phyloP scores from a whole-genome alignment of 306 rosid species.

The Trifolium repens region DNA sequence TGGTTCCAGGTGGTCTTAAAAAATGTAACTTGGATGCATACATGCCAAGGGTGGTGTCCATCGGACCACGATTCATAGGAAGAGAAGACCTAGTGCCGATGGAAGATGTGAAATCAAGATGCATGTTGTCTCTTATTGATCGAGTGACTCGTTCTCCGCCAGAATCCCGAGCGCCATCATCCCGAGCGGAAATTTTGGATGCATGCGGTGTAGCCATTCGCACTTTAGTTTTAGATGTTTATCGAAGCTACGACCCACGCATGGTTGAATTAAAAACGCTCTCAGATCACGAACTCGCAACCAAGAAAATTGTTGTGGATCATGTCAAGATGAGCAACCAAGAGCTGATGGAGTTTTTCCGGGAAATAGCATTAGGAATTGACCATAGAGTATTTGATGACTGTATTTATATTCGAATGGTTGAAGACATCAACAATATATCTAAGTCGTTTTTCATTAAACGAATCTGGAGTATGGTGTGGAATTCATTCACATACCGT shows the following conservation, averaged over 20 bases:
- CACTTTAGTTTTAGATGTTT: not conserved
- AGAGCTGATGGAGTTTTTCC: not conserved
- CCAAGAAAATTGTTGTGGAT: not conserved
- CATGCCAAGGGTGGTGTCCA: slow-evolving; percentile 24
- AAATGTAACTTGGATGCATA: slow-evolving; percentile 15
- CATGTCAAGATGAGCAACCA: not conserved
- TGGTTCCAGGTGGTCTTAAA: slow-evolving; percentile 12
- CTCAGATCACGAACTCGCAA: not conserved
- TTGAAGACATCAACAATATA: not conserved
- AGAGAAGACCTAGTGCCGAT: not conserved
- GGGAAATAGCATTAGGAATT: not conserved
- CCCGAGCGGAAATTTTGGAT: no score
- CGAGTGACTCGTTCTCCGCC: no score
- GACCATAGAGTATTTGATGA: not conserved
- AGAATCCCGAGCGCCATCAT: no score
- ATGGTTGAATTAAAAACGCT: not conserved
- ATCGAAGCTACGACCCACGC: not conserved
- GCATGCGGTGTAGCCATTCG: not conserved
- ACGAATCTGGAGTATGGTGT: not conserved
- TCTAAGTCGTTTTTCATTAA: no score
- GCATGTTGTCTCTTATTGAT: not conserved
- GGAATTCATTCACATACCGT: not conserved
- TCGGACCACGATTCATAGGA: slow-evolving; percentile 32
- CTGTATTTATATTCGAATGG: not conserved
- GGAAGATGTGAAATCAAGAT: slow-evolving; percentile 30